Base-by-base conservation (phyloP, 352 stramenopile genomes). In the Globisporangium spiculum region DNA sequence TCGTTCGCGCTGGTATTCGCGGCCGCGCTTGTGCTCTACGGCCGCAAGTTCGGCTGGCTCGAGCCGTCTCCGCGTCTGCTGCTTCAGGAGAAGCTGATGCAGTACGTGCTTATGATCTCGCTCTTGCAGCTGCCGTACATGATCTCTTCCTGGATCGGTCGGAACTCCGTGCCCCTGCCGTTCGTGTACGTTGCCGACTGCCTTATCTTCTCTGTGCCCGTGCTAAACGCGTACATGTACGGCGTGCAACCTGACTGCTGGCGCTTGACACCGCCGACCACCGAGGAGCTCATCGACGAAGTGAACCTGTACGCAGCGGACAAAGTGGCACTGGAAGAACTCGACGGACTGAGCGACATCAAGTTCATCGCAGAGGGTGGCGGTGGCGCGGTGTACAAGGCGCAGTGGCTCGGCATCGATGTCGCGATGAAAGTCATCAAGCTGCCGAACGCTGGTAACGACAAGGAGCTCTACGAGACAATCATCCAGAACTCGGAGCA, bases 371-470 rank as follows among this genome's bases (percentile, higher is more conserved):
- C 76, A 1, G 82, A 88, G 55, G 79, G 77, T 12, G 79, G 73
- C 3, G 84, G 75, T 58, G 81, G 79, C 0, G 73, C 86, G n/a
- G 82, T 92, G 18, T 92, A 86, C 71, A 86, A 85, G 64, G 80
- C 74, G 4, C 79, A 90, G 63, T 92, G 81, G 81, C 74, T 92
- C n/a, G 84, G 81, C n/a, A 92, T 92, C 59, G 88, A 82, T 0
- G 82, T 90, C 22, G 84, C 84, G 12, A 83, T 92, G 59, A 92
- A 92, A 64, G 88, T 82, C 56, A 75, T 92, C 30, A 79, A 81
- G 9, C 71, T 92, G 0, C 75, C 81, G 34, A 74, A 74, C 57
- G 67, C 62, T 1, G 56, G 60, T n/a, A 70, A 65, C 36, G 69
- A 64, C 34, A 71, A 52, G 32, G 77, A 86, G 14, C 66, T 92